A percentile compares a stretch with the other conserved stretches of the same genome.
These are phyloP conservation scores for Rhodosporidiobolus sp. DNA, from an alignment of 768 basidiomycete genomes.

Conservation along the genomic window DNA sequence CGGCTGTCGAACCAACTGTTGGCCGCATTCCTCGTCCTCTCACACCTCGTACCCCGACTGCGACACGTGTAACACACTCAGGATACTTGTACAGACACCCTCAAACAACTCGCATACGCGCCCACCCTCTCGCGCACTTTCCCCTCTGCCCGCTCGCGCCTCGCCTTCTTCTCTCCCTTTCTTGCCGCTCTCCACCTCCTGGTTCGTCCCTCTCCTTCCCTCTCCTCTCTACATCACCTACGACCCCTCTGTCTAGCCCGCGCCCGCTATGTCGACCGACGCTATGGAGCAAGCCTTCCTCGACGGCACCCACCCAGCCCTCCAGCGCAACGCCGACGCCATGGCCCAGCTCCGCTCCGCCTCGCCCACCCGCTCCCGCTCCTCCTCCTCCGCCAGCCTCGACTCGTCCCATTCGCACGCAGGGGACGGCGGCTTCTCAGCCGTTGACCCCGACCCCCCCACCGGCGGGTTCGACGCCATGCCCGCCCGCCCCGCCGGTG, in stretches of 20 bases:
- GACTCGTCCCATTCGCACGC: no score
- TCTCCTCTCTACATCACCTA: neutral
- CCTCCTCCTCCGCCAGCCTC: conserved; percentile 3
- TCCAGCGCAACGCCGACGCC: conserved; percentile 28
- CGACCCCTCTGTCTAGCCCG: no score
- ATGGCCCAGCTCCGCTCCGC: conserved; percentile 20
- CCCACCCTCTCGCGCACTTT: neutral
- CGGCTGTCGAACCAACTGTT: no score
- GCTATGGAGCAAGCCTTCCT: conserved; percentile 31
- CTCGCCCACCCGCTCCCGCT: conserved; percentile 20
- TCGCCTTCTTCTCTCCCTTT: no score
- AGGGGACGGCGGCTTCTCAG: no score
- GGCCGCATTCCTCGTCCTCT: no score
- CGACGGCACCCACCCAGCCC: conserved; percentile 40
- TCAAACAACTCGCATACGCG: no score
- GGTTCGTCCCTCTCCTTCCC: no score
- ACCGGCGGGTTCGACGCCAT: neutral
- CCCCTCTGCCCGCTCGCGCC: neutral
- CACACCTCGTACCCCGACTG: no score
- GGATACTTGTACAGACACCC: no score
- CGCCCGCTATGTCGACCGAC: conserved; percentile 6
- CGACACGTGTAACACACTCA: no score
- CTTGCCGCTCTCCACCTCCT: no score
- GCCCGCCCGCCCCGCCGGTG: conserved; percentile 3
- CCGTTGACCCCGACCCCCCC: conserved; percentile 26